These are phyloP conservation scores for Nakazawaea wyomingensis DNA, from an alignment of 805 yeast genomes.

Conservation along the genomic window DNA sequence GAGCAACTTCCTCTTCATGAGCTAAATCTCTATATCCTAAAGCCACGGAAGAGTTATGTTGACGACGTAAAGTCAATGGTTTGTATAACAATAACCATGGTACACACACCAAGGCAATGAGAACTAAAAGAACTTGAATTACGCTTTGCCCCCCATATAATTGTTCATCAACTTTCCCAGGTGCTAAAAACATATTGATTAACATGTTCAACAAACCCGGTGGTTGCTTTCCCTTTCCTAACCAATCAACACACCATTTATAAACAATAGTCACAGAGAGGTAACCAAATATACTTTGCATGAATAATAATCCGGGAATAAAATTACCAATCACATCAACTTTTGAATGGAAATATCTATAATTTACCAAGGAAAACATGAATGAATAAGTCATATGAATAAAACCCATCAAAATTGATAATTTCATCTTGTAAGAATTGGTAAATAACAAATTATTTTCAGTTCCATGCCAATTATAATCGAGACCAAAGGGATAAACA, in stretches of 20 bases:
- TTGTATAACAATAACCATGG: slow-evolving; percentile 87
- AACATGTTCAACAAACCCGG: slow-evolving; percentile 94
- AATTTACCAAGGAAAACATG: slow-evolving; percentile 79
- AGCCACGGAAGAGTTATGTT: slow-evolving; percentile 44
- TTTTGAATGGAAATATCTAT: slow-evolving; percentile 56
- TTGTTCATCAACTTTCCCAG: slow-evolving; percentile 80
- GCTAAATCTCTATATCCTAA: slow-evolving; percentile 45
- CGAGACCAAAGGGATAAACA: slow-evolving; percentile 80
- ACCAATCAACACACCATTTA: slow-evolving; percentile 96
- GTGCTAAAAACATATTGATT: slow-evolving; percentile 91
- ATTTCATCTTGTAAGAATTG: slow-evolving; percentile 95
- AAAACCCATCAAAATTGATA: slow-evolving; percentile 92
- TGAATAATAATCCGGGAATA: slow-evolving; percentile 87
- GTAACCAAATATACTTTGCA: slow-evolving; percentile 96
- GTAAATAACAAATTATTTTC: slow-evolving; percentile 87
- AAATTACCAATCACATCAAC: slow-evolving; percentile 91
- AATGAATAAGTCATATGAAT: slow-evolving; percentile 90
- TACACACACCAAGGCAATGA: slow-evolving; percentile 81
- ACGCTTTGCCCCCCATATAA: slow-evolving; percentile 74
- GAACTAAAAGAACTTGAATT: slow-evolving; percentile 66
- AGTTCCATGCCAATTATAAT: slow-evolving; percentile 95
- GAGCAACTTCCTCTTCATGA: slow-evolving; percentile 15
- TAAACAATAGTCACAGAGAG: slow-evolving; percentile 78
- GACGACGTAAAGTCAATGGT: slow-evolving; percentile 66
- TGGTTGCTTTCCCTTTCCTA: slow-evolving; percentile 66